These are phyloP conservation scores for Marsdenia floribunda DNA, from an alignment of 257 asterid genomes.

Conservation along the genomic window DNA sequence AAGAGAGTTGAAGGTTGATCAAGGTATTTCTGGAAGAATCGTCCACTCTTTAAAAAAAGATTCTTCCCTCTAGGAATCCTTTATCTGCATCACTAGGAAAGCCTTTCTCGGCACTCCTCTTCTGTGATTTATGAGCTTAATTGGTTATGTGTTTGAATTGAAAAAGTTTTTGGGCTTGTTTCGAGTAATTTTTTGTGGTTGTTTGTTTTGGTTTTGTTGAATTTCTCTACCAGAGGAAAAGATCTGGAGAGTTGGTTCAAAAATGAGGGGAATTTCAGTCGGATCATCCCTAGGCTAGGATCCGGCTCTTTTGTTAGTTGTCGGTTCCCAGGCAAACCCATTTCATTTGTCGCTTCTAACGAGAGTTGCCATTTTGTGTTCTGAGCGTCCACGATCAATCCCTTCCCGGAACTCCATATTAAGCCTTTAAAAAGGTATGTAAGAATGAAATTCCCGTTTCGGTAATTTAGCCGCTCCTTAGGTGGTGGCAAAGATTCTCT, in stretches of 20 bases:
- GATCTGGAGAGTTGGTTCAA: not conserved
- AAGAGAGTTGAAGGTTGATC: too few relatives aligned
- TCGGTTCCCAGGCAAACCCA: not conserved
- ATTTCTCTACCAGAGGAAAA: too few relatives aligned
- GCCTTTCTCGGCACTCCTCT: not conserved
- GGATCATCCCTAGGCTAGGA: not conserved
- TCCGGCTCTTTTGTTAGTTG: not conserved
- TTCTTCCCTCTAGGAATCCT: too few relatives aligned
- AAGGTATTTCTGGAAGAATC: too few relatives aligned
- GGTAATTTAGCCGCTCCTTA: too few relatives aligned
- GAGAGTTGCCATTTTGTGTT: not conserved
- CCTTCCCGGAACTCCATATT: not conserved
- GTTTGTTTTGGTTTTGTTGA: not conserved
- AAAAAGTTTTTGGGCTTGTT: not conserved
- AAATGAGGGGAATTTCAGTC: not conserved
- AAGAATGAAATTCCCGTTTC: not conserved
- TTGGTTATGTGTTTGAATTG: not conserved
- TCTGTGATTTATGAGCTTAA: not conserved
- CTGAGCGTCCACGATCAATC: not conserved
- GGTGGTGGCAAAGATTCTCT: too few relatives aligned
- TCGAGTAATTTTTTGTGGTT: not conserved
- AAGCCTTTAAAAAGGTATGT: not conserved
- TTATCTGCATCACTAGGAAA: too few relatives aligned
- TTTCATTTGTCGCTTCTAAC: not conserved
- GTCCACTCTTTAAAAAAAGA: too few relatives aligned